phyloP scores from a whole-genome alignment of 768 basidiomycete species.

The Pleurotus pulmonarius region DNA sequence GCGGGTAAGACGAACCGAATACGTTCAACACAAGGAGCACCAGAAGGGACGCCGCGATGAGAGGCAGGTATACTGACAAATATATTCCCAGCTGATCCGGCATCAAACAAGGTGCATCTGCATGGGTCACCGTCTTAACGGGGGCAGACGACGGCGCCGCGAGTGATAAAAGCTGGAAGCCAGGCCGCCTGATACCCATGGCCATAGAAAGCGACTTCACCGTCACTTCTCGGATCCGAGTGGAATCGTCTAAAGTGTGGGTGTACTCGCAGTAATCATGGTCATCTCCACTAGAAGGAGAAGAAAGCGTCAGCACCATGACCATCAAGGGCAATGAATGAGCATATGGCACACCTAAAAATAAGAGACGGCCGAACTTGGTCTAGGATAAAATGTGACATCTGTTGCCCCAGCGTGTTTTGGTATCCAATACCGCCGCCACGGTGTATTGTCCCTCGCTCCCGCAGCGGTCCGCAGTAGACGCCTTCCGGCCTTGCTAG shows the following conservation, averaged over 20 bases:
- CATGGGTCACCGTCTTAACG: slow-evolving; percentile 26
- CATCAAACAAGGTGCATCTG: slow-evolving; percentile 69
- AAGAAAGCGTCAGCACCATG: background rate
- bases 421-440: slow-evolving; percentile 81
- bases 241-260: slow-evolving; percentile 32
- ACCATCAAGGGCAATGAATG: background rate
- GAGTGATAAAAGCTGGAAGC: slow-evolving; percentile 87
- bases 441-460: slow-evolving; percentile 67
- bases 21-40: slow-evolving; percentile 26
- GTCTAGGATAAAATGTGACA: slow-evolving; percentile 64
- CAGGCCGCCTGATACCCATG: slow-evolving; percentile 80
- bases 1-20: background rate
- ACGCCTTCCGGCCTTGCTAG: slow-evolving; percentile 67
- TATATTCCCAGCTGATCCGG: slow-evolving; percentile 86
- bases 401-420: slow-evolving; percentile 71
- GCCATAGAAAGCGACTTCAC: slow-evolving; percentile 90
- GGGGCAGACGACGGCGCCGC: slow-evolving; percentile 28
- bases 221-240: slow-evolving; percentile 66
- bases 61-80: slow-evolving; percentile 64
- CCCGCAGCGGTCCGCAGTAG: slow-evolving; percentile 74
- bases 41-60: slow-evolving; percentile 57
- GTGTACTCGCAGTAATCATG: slow-evolving; percentile 90
- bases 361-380: slow-evolving; percentile 62
- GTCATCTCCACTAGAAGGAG: slow-evolving; percentile 72
- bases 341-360: slow-evolving; percentile 52